A percentile compares a stretch with the other conserved stretches of the same genome.
Evolutionary conservation across 192 early-diverging fungal species (phyloP).

Genomic region (Coemansia sp.): DNA sequence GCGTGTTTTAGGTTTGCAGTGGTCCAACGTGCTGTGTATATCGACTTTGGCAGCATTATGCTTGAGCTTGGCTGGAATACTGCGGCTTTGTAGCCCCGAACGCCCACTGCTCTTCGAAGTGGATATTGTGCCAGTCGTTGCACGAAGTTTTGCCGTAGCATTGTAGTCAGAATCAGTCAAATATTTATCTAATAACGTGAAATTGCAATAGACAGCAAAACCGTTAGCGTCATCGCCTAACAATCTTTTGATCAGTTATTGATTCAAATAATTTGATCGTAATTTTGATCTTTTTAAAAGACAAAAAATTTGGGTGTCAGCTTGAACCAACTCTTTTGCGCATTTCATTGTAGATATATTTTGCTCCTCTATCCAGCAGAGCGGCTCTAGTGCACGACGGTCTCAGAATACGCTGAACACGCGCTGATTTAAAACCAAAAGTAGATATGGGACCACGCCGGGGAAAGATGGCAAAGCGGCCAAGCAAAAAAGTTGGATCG

Average conservation of each 20-base stretch:
- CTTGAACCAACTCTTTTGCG: neutral
- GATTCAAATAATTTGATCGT: neutral
- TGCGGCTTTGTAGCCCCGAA: neutral
- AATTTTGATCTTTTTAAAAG: neutral
- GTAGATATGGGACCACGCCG: constrained; percentile 19
- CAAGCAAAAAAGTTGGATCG: constrained; percentile 6
- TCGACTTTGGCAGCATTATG: neutral
- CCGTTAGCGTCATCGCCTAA: too few relatives aligned
- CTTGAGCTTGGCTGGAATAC: neutral
- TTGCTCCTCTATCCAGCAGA: neutral
- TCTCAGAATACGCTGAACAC: neutral
- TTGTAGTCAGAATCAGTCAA: neutral
- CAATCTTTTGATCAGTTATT: neutral
- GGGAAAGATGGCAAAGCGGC: constrained; percentile 11
- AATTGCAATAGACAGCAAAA: too few relatives aligned
- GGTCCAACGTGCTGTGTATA: neutral
- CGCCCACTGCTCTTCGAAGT: neutral
- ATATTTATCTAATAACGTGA: too few relatives aligned
- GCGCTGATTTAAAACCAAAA: neutral
- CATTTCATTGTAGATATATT: neutral
- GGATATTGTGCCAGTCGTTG: neutral
- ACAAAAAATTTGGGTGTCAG: neutral
- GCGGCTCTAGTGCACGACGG: neutral
- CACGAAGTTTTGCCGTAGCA: neutral
- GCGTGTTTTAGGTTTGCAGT: neutral